Evolutionary conservation across 768 basidiomycete genomes (phyloP), one percentile per base, ranked within the genome.

Genomic region (Pleurotus tuoliensis): DNA sequence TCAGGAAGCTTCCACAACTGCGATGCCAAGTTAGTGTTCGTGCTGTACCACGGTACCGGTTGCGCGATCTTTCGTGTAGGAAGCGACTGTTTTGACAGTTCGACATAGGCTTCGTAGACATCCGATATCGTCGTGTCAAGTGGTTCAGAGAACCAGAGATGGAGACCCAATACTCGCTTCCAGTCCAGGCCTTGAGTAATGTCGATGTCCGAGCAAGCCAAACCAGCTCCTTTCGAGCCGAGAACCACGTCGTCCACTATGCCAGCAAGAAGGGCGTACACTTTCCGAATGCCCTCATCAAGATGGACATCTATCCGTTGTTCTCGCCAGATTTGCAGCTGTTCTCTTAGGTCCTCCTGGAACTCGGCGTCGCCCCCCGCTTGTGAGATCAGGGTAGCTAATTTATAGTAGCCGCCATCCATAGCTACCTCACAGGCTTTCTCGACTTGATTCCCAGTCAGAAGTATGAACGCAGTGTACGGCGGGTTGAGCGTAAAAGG

Each of bases 91-190:
- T 71, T 74, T 60, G 69, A 69, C 11, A 73, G 70, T 11, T 70
- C 65, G 30, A 82, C 77, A 67, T 89, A 96, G 0, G 80, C 71
- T 9, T 77, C 69, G 62, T 92, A 86, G 1, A 87, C 86, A 43
- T 88, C 81, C 2, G 82, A 74, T 57, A 94, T 82, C 3, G 90
- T 75, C 2, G 87, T 79, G 58, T 90, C 82, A 61, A 92, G 76
- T 2, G 83, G 78, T 43, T 86, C 79, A 0, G 84, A 85, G 67
- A 87, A 98, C 97, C 97, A 99, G 30, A 98, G 73, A 59, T 87
- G 87, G 44, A 98, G 72, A 2, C 92, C 97, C 66, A 98, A 91
- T 0, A 87, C 87, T 16, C 94, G 84, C 68, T 94, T 95, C 97
- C 97, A 99, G 67, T 97, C 95, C 53, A 98, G 70, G 0, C 83